Base-by-base conservation (phyloP, 129 eudicot species). In the Rutidosis leptorrhynchoides region DNA sequence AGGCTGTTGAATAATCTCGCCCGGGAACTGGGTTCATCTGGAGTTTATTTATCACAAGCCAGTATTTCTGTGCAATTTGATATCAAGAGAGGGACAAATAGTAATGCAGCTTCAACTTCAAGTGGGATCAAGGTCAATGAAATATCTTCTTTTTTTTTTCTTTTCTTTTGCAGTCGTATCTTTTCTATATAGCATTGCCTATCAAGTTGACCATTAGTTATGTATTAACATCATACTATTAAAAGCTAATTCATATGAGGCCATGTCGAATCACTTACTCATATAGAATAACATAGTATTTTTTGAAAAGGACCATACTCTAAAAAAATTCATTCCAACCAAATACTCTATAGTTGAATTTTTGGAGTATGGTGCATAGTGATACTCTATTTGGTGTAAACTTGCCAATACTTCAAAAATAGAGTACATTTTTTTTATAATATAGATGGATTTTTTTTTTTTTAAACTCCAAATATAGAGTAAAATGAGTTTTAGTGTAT, bases 41-140 rank as follows among this genome's bases (percentile, higher is more conserved):
- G 97, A 29, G 97, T 91, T 78, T 96, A 91, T 78, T 72, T 91
- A 57, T 74, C 94, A 8, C 96, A 87, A 61, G 81, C 96, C 59
- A 85, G 62, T 74, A 87, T 91, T 79, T 85, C 96, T n/a, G 96
- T 91, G 40, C 86, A 91, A 65, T 82, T 87, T 43, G 96, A 91
- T 81, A 48, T 91, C 64, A 81, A 79, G 58, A 91, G 83, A 69
- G 80, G 60, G 42, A 24, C 68, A 65, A 77, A 61, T 74, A 72
- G 58, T 22, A 72, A 80, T 64, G 43, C 60, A 37, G 70, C 75
- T 40, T 68, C 78, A 64, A 58, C 80, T 21, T 55, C 80, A 4
- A 67, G 67, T 26, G 62, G 74, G 70, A 45, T 74, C 32, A 78
- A 74, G 84, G 95, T 89, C 22, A 68, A 20, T 68, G 6, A 17